These are phyloP conservation scores for Ophiostoma sp. DNA, from an alignment of 2,329 filamentous ascomycete genomes.

Conservation along the genomic window DNA sequence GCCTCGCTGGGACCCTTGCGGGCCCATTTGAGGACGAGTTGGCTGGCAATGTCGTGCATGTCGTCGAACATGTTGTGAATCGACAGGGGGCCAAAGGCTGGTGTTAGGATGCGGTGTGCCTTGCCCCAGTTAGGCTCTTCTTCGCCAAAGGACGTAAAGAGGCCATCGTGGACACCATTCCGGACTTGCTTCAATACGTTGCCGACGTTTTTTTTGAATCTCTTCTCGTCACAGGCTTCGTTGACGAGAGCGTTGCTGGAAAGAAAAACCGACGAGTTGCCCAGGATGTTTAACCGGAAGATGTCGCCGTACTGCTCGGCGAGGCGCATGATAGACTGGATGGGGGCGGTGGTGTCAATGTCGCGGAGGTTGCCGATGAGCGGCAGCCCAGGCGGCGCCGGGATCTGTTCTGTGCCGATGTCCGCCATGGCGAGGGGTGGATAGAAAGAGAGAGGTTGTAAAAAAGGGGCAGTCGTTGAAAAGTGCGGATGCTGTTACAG, in stretches of 20 bases:
- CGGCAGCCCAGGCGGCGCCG: conserved; percentile 28
- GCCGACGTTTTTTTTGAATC: conserved; percentile 29
- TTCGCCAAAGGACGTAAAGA: conserved; percentile 28
- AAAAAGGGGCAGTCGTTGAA: background rate
- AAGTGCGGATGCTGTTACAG: background rate
- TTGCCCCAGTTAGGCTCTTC: conserved; percentile 65
- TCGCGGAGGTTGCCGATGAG: conserved; percentile 32
- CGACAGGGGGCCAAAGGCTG: conserved; percentile 67
- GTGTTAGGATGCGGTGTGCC: conserved; percentile 66
- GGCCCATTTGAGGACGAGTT: conserved; percentile 68
- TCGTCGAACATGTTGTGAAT: conserved; percentile 68
- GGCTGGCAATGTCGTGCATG: conserved; percentile 67
- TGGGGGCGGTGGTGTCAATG: conserved; percentile 27
- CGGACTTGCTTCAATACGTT: conserved; percentile 11
- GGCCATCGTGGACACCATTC: conserved; percentile 23
- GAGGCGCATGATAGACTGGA: conserved; percentile 24
- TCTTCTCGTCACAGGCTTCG: conserved; percentile 32
- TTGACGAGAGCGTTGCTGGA: conserved; percentile 29
- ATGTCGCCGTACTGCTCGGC: conserved; percentile 30
- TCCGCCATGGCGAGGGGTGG: background rate
- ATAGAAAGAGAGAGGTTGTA: background rate
- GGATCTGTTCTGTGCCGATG: conserved; percentile 35
- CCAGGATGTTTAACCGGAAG: conserved; percentile 23
- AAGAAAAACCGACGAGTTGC: conserved; percentile 5
- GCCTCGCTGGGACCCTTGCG: conserved; percentile 56